Conservation (phyloP, 2,329 filamentous ascomycete species). For the Chaetomiaceae sp. region DNA sequence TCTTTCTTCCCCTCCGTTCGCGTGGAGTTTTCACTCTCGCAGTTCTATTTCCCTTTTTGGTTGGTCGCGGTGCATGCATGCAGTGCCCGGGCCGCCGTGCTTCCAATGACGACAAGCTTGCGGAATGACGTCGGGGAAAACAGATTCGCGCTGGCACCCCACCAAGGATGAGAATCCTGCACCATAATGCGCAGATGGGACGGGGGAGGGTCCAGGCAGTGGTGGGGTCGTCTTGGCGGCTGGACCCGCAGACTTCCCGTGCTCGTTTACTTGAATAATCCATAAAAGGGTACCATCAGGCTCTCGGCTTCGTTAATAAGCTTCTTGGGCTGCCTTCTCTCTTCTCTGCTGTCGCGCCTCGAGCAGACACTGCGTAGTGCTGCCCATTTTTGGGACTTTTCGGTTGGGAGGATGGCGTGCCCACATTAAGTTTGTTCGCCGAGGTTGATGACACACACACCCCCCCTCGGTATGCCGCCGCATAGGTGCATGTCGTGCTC, state of each 20-base stretch:
- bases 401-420: too few species aligned
- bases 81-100: not conserved
- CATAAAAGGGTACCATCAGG: too few species aligned
- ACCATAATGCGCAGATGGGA: not conserved
- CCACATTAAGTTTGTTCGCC: too few species aligned
- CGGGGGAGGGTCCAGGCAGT: not conserved
- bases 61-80: constrained; percentile 19
- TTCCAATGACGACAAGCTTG: constrained; percentile 26
- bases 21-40: not conserved
- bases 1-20: not conserved
- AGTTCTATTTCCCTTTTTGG: constrained; percentile 1
- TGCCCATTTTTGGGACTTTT: too few species aligned
- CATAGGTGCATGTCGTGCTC: not conserved
- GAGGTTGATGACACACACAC: too few species aligned
- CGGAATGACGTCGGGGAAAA: constrained; percentile 29
- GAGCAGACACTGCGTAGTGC: too few species aligned
- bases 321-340: too few species aligned
- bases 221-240: constrained; percentile 1
- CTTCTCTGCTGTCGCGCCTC: too few species aligned
- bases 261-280: not conserved
- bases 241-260: not conserved
- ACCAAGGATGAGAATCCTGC: not conserved
- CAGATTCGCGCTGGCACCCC: constrained; percentile 15
- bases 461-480: too few species aligned
- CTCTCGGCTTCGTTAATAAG: too few species aligned